A percentile compares a stretch with the other conserved stretches of the same genome.
phyloP scores from a whole-genome alignment of 495 filamentous ascomycete species.

The Penicillium cataractarum region DNA sequence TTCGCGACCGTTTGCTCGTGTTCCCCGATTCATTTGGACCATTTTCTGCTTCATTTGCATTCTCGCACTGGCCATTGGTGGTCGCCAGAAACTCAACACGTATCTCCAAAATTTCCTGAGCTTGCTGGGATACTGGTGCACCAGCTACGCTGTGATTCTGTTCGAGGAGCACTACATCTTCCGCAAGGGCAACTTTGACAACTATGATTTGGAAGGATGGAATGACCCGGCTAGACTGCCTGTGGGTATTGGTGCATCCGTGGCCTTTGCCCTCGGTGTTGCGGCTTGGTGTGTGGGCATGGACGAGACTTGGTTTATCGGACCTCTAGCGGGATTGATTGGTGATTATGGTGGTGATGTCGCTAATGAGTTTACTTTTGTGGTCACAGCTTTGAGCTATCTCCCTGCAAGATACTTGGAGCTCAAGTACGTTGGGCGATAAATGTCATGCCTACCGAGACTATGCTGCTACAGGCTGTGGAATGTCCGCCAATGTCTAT shows the following conservation, averaged over 20 bases:
- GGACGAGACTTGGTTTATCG: slow-evolving; percentile 43
- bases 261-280: slow-evolving; percentile 37
- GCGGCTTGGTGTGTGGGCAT: slow-evolving; percentile 43
- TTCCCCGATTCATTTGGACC: slow-evolving; percentile 49
- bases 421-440: slow-evolving; percentile 34
- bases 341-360: slow-evolving; percentile 32
- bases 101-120: slow-evolving; percentile 57
- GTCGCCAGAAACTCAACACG: slow-evolving; percentile 40
- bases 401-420: slow-evolving; percentile 30
- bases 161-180: slow-evolving; percentile 64
- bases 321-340: slow-evolving; percentile 28
- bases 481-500: not conserved
- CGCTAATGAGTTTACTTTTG: slow-evolving; percentile 34
- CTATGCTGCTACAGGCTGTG: not conserved
- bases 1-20: slow-evolving; percentile 39
- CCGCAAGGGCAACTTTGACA: slow-evolving; percentile 52
- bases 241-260: slow-evolving; percentile 30
- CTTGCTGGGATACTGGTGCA: slow-evolving; percentile 63
- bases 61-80: slow-evolving; percentile 43
- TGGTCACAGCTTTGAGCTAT: slow-evolving; percentile 29
- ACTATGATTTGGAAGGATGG: slow-evolving; percentile 45
- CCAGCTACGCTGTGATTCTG: slow-evolving; percentile 59
- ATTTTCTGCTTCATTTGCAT: slow-evolving; percentile 44
- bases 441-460: not conserved
- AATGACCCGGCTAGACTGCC: slow-evolving; percentile 36